These are phyloP conservation scores for Fraxinus greggii DNA, from an alignment of 305 asterid genomes.

Conservation along the genomic window DNA sequence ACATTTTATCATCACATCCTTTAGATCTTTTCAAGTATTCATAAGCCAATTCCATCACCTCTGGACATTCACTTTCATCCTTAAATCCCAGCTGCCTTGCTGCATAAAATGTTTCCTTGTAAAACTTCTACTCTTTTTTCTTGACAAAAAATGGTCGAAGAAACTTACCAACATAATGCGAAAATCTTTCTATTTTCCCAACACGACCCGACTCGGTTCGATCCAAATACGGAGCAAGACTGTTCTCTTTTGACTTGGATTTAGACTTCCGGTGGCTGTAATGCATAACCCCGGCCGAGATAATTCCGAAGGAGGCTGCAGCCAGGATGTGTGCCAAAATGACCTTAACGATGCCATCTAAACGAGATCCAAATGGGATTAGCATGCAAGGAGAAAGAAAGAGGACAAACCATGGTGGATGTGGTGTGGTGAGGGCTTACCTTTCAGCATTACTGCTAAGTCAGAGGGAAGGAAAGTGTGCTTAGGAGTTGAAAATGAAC, in stretches of 20 bases:
- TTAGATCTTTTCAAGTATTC: slow-evolving; percentile 66
- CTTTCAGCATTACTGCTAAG: background rate
- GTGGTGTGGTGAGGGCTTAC: background rate
- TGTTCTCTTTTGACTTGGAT: slow-evolving; percentile 25
- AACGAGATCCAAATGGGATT: background rate
- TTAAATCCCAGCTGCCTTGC: slow-evolving; percentile 82
- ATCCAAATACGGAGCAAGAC: slow-evolving; percentile 56
- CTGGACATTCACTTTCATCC: slow-evolving; percentile 67
- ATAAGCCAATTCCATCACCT: slow-evolving; percentile 47
- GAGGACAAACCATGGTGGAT: background rate
- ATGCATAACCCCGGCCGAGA: slow-evolving; percentile 56
- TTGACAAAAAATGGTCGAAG: background rate
- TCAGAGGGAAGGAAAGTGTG: background rate
- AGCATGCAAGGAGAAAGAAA: background rate
- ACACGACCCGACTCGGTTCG: slow-evolving; percentile 22
- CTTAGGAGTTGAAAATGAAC: background rate
- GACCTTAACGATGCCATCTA: slow-evolving; percentile 40
- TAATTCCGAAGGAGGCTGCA: slow-evolving; percentile 47
- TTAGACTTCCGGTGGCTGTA: slow-evolving; percentile 41
- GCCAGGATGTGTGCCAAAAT: slow-evolving; percentile 46
- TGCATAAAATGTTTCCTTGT: slow-evolving; percentile 24
- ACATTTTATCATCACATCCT: slow-evolving; percentile 59
- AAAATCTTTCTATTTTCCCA: slow-evolving; percentile 60
- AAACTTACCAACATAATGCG: slow-evolving; percentile 64
- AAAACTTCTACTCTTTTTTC: background rate